Evolutionary conservation across 1,284 basidiomycete species (phyloP).

Genomic region (Sanghuangporus sanghuang): DNA sequence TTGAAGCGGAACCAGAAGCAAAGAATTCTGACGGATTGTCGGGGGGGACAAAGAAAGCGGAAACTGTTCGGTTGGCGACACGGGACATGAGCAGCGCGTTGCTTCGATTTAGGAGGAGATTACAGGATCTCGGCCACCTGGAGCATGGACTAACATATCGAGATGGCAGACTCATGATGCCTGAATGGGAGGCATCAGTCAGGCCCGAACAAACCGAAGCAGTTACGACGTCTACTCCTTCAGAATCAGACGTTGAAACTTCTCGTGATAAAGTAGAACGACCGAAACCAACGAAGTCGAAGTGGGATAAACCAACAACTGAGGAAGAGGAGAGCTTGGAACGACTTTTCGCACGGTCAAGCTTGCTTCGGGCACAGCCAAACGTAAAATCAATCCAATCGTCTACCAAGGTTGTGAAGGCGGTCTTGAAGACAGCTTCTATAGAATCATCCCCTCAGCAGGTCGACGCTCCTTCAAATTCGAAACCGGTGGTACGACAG

Average conservation of each 20-base stretch:
- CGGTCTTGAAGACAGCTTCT: not conserved
- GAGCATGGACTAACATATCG: not conserved
- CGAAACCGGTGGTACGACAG: not conserved
- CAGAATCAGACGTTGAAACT: not conserved
- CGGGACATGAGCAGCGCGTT: not conserved
- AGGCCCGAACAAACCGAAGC: not conserved
- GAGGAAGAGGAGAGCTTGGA: not conserved
- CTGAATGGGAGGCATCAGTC: not conserved
- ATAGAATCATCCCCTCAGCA: not conserved
- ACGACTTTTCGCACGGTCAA: not conserved
- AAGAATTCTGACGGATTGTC: not conserved
- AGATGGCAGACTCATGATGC: not conserved
- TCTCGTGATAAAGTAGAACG: not conserved
- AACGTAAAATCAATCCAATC: not conserved
- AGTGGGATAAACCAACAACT: not conserved
- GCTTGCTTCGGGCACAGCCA: not conserved
- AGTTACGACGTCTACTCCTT: not conserved
- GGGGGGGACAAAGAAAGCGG: not conserved
- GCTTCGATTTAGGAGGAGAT: not conserved
- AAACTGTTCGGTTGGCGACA: not conserved
- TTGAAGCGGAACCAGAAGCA: not conserved
- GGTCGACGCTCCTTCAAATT: not conserved
- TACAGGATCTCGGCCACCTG: not conserved
- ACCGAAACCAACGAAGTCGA: not conserved
- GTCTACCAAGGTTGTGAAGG: not conserved